These are phyloP conservation scores for Grifola frondosa DNA, from an alignment of 1,284 basidiomycete species.

Conservation along the genomic window DNA sequence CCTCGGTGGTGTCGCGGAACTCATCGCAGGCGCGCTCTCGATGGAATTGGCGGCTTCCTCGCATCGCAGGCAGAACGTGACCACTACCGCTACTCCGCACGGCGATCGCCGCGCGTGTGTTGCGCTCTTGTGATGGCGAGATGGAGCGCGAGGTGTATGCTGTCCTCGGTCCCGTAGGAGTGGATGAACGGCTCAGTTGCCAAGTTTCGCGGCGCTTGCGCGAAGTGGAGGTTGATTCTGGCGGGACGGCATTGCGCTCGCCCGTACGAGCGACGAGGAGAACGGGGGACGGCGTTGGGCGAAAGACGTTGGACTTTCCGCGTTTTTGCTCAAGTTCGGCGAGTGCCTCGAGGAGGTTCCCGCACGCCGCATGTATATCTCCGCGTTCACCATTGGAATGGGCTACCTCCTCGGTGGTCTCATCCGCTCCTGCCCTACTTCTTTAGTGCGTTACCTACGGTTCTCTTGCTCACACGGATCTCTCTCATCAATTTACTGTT, in stretches of 20 bases:
- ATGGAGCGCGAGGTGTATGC: conserved; percentile 93
- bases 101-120: conserved; percentile 79
- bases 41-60: conserved; percentile 98
- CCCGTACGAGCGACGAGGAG: conserved; percentile 36
- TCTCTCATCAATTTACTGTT: too few species aligned
- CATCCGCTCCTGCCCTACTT: too few species aligned
- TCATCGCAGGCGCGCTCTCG: conserved; percentile 92
- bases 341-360: conserved; percentile 81
- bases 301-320: conserved; percentile 78
- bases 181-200: conserved; percentile 79
- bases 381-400: conserved; percentile 90
- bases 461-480: too few species aligned
- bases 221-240: conserved; percentile 55
- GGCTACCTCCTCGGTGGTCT: conserved; percentile 86
- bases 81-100: conserved; percentile 83
- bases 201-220: conserved; percentile 77
- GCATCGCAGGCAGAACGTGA: conserved; percentile 96
- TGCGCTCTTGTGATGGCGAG: conserved; percentile 87
- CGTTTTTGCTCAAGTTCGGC: conserved; percentile 92
- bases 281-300: conserved; percentile 53
- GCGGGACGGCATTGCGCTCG: conserved; percentile 23
- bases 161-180: conserved; percentile 85
- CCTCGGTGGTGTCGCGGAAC: conserved; percentile 87
- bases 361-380: conserved; percentile 59
- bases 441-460: conserved; percentile 87